phyloP scores from a whole-genome alignment of 768 basidiomycete genomes.

The Mycena alexandri region DNA sequence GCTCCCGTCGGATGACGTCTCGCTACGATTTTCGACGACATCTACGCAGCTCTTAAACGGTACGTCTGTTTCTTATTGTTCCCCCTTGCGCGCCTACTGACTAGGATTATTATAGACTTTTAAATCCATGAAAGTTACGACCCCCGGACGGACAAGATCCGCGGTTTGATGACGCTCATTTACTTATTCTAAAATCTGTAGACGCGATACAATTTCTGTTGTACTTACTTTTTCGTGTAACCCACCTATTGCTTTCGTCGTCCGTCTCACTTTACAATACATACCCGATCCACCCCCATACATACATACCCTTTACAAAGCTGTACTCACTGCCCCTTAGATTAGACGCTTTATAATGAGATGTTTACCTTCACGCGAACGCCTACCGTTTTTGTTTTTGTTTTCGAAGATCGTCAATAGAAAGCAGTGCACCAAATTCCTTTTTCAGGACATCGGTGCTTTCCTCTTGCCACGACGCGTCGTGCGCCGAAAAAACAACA shows the following conservation, averaged over 20 bases:
- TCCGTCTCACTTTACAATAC: constrained; percentile 11
- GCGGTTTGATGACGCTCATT: constrained; percentile 17
- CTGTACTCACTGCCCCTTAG: constrained; percentile 9
- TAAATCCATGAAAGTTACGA: constrained; percentile 24
- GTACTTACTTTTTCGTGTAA: constrained; percentile 15
- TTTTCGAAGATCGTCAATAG: no score
- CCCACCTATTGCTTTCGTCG: neutral
- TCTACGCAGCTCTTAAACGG: constrained; percentile 36
- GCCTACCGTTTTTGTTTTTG: no score
- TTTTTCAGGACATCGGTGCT: no score
- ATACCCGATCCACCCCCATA: constrained; percentile 5
- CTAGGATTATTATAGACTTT: constrained; percentile 12
- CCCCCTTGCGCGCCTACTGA: neutral
- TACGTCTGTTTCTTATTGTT: neutral
- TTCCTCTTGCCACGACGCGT: no score
- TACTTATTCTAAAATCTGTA: constrained; percentile 20
- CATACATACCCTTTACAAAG: constrained; percentile 21
- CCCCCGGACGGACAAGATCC: constrained; percentile 29
- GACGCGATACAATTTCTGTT: constrained; percentile 21
- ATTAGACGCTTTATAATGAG: constrained; percentile 8
- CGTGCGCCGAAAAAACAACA: no score
- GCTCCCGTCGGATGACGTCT: constrained; percentile 34
- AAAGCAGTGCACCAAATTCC: no score
- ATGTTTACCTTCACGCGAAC: no score
- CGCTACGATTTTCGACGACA: constrained; percentile 30